These are phyloP conservation scores for Ganoderma resinaceum DNA, from an alignment of 1,284 basidiomycete genomes.

Conservation along the genomic window DNA sequence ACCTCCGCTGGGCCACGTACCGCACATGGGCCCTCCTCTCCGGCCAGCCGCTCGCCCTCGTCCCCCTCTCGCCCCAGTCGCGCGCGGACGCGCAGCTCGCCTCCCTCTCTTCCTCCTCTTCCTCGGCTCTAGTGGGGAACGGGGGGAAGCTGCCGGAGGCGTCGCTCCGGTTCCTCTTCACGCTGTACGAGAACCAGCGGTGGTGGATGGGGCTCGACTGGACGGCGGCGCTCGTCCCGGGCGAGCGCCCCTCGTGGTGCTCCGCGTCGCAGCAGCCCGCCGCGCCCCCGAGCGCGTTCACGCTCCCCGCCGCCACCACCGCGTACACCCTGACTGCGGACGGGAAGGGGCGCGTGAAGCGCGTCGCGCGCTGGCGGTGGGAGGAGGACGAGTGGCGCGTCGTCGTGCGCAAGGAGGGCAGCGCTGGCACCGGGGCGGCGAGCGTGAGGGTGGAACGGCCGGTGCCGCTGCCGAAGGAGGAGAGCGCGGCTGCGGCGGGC, in stretches of 20 bases:
- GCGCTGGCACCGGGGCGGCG: too few species aligned
- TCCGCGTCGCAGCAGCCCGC: conserved; percentile 62
- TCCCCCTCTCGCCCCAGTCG: conserved; percentile 29
- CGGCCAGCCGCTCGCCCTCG: conserved; percentile 57
- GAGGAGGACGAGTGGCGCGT: conserved; percentile 89
- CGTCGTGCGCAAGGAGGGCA: conserved; percentile 63
- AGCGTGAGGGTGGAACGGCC: conserved; percentile 67
- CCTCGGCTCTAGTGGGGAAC: neutral
- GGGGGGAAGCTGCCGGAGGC: conserved; percentile 27
- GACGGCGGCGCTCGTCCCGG: conserved; percentile 91
- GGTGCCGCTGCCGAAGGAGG: conserved; percentile 59
- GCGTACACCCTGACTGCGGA: conserved; percentile 60
- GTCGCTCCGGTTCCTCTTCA: conserved; percentile 81
- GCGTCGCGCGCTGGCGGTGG: conserved; percentile 86
- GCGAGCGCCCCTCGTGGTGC: conserved; percentile 92
- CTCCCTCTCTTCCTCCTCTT: conserved; percentile 26
- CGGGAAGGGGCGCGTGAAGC: conserved; percentile 62
- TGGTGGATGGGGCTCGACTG: conserved; percentile 95
- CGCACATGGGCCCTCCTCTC: conserved; percentile 55
- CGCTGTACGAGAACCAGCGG: conserved; percentile 92
- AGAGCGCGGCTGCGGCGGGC: conserved; percentile 43
- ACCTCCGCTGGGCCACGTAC: conserved; percentile 66
- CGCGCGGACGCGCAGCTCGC: conserved; percentile 41
- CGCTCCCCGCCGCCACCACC: conserved; percentile 58
- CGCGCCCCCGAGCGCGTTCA: conserved; percentile 70